Evolutionary conservation across 2,329 filamentous ascomycete genomes (phyloP), one percentile per base, ranked within the genome.

Genomic region (Neonectria coccinea): DNA sequence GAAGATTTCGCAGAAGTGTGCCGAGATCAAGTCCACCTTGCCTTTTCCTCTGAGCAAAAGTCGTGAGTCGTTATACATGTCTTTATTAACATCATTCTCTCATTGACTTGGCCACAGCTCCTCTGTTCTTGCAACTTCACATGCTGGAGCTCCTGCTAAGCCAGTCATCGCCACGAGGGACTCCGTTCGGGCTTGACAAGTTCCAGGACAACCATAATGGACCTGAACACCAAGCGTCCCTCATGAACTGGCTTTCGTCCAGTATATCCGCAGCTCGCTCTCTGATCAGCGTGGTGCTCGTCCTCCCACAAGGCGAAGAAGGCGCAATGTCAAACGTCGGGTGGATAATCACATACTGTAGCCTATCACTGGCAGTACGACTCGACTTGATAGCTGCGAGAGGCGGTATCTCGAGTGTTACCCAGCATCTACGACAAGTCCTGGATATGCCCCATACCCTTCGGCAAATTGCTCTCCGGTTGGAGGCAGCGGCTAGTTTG

Each of bases 261-360:
- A 77, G 74, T 14, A 77, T 77, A 45, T 74, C 70, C 0, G 74
- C 74, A 1, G 68, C 69, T 0, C 67, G 73, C 1, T 74, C 73
- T 0, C 59, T 78, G 0, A 67, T 76, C 2, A 70, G 69, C 2
- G 57, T 74, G 0, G 57, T 71, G 0, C 51, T 76, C 0, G 64
- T 70, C 2, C 69, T 76, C 4, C 70, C 75, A 0, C 61, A 67
- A 0, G 73, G 71, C 0, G 73, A 73, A 39, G 74, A 77, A 50
- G 56, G 63, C 20, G 66, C 62, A 8, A 70, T 78, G 44, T 71
- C 76, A 1, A 78, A 78, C 25, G 71, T 75, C 18, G 73, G 72
- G 6, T 78, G 76, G 76, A 71, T 77, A 16, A 73, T 73, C 62
- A 62, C 76, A 7, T 70, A 77, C 20, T 78, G 76, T 25, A 73